These are phyloP conservation scores for Backusella liffmaniae DNA, from an alignment of 192 early-diverging fungal genomes.

Conservation along the genomic window DNA sequence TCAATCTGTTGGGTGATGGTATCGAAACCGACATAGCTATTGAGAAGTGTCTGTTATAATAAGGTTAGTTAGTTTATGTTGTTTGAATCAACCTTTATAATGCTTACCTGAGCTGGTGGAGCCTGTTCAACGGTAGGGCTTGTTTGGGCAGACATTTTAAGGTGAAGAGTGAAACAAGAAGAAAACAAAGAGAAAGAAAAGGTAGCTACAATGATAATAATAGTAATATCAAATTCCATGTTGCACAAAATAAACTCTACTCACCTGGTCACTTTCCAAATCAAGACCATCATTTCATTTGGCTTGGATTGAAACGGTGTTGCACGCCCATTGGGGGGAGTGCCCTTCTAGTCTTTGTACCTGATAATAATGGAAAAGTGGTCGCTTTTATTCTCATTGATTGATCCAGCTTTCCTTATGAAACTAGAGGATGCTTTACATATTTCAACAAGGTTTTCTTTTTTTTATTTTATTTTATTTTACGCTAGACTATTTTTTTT, in stretches of 20 bases:
- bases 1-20: slow-evolving; percentile 96
- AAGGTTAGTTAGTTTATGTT: not conserved
- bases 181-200: not conserved
- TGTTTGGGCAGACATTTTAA: not conserved
- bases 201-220: not conserved
- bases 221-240: not conserved
- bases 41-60: slow-evolving; percentile 53
- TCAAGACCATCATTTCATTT: not conserved
- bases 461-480: too few species aligned
- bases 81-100: too few species aligned
- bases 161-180: not conserved
- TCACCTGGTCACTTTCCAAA: slow-evolving; percentile 6
- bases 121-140: not conserved
- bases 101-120: not conserved
- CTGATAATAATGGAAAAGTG: too few species aligned
- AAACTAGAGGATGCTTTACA: too few species aligned
- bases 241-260: not conserved
- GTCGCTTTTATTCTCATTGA: too few species aligned
- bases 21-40: slow-evolving; percentile 97
- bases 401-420: too few species aligned
- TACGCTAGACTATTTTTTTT: too few species aligned
- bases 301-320: not conserved
- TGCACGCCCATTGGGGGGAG: too few species aligned
- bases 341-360: too few species aligned
- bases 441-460: too few species aligned